Evolutionary conservation across 768 basidiomycete genomes (phyloP), one percentile per base, ranked within the genome.

Genomic region (Russula dissimulans): DNA sequence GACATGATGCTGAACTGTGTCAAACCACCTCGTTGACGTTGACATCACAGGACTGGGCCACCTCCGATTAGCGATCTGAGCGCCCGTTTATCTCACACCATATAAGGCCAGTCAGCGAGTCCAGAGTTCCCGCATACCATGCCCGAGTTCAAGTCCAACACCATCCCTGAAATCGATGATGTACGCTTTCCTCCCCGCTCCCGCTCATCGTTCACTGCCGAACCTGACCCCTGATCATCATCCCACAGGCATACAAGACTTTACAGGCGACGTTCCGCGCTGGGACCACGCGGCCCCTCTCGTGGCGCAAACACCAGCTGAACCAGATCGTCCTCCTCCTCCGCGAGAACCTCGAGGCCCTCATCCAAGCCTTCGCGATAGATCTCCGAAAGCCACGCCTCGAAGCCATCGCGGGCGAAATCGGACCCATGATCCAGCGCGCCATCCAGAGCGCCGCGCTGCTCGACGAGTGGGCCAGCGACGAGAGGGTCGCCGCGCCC

Each of bases 231-330:
- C 11, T 5, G 34, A 36, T 29, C 12, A 2, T 29, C 32, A 41
- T 46, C 32, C 41, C 45, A 42, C n/a, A 62, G 61, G 56, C 56
- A 34, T 62, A 62, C 12, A 29, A 29, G 34, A 54, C 46, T 22
- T 53, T 62, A 18, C 61, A 62, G 17, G 73, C 75, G 15, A 80
- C 80, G 8, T 91, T 90, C 70, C 72, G 73, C 26, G 72, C 81
- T 4, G 87, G 88, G 14, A 89, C 85, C 67, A 79, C 82, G 45
- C 83, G 75, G 66, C 73, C 81, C 3, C 65, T 89, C 42, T 70
- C 71, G 60, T 89, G 80, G 78, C 79, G 89, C 15, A 79, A 80
- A 56, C 76, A 79, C 48, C 89, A 91, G 64, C 76, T 90, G 45
- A 73, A 76, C 46, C 82, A 84, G 64, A 76, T 89, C 36, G 83